Evolutionary conservation across 2,329 filamentous ascomycete species (phyloP).

Genomic region (Arachnopeziza araneosa): DNA sequence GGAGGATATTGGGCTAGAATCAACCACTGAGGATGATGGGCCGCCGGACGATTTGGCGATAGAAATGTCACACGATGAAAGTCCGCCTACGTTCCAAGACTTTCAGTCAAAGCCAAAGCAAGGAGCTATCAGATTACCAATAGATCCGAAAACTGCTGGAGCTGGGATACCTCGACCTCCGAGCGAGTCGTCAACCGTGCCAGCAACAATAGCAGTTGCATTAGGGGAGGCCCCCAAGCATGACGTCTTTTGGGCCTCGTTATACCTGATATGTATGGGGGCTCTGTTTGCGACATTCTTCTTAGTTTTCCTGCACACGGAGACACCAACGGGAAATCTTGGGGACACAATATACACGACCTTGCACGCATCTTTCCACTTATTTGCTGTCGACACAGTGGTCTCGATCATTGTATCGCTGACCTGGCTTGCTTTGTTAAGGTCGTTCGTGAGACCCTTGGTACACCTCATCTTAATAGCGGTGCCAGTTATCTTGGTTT

Average conservation of each 20-base stretch:
- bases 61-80: conserved; percentile 46
- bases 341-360: conserved; percentile 95
- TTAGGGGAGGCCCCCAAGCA: conserved; percentile 70
- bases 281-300: conserved; percentile 84
- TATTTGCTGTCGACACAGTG: conserved; percentile 85
- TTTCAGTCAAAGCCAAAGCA: conserved; percentile 36
- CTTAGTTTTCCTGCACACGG: conserved; percentile 84
- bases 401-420: conserved; percentile 85
- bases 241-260: conserved; percentile 85
- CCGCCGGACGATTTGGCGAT: conserved; percentile 55
- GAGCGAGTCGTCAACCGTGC: conserved; percentile 38
- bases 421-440: conserved; percentile 81
- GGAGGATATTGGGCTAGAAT: conserved; percentile 82
- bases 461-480: conserved; percentile 76
- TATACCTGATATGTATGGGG: conserved; percentile 80
- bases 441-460: conserved; percentile 81
- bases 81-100: conserved; percentile 57
- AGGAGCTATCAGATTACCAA: conserved; percentile 27
- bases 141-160: conserved; percentile 17
- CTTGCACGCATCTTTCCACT: conserved; percentile 77
- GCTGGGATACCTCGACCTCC: conserved; percentile 22
- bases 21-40: conserved; percentile 53
- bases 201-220: conserved; percentile 50
- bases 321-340: conserved; percentile 61
- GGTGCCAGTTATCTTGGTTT: conserved; percentile 79